Base-by-base conservation (phyloP, 805 yeast species). In the Wickerhamomyces chaumierensis region DNA sequence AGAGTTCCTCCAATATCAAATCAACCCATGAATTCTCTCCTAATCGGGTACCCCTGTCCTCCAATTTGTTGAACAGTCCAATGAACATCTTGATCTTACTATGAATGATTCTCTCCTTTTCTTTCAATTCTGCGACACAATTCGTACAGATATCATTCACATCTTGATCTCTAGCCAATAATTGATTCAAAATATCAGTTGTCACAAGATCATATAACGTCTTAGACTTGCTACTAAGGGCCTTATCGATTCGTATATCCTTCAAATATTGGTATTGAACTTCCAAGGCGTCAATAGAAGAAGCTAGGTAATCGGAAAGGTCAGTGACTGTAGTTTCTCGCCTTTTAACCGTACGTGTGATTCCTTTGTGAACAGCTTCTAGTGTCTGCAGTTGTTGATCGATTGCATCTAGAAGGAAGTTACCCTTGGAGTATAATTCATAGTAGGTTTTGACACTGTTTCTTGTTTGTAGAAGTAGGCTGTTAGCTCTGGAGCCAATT, bases 401-500 rank as follows among this genome's bases (percentile, higher is more conserved):
- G 14, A 66, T 51, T 14, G 81, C 66, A 33, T 60, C 65, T 18
- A 64, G 51, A 34, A 72, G 51, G 46, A 69, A 78, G 23, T 58
- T 58, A 9, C 68, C 53, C 37, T 62, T 65, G 3, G 72, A 66
- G 46, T 69, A 54, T 32, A 58, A 51, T 13, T 62, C 58, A 31
- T 71, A 68, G 40, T 71, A 62, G 18, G 52, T 46, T 27, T 61
- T 62, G 8, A 73, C 56, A 13, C 61, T 52, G n/a, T 49, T 52
- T 27, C 58, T 53, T 2, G 68, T 60, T 11, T 56, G 53, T 1
- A 58, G 53, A 8, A 73, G 60, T 18, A 56, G 50, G 17, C 48
- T 46, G 47, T 69, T 69, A 16, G 81, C 78, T 27, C 62, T 64
- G n/a, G 64, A 62, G 38, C 83, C 75, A 4, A 71, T 49, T 8